Conservation (phyloP, 345 rosid genomes). For the Anacardium occidentale region DNA sequence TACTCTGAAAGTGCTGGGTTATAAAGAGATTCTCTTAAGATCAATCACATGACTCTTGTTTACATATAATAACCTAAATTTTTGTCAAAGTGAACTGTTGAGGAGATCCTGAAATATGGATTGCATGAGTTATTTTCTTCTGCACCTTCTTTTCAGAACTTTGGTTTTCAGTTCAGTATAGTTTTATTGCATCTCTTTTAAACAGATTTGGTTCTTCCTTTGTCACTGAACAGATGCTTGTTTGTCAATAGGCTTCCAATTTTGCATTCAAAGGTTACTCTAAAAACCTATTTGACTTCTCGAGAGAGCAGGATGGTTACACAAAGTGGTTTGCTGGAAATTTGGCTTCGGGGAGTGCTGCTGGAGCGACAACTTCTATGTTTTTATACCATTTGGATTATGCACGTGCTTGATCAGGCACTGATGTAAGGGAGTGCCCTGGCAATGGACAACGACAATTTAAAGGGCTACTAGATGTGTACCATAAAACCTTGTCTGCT, state of each 20-base stretch:
- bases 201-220: slow-evolving; percentile 9
- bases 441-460: slow-evolving; percentile 65
- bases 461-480: slow-evolving; percentile 79
- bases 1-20: not conserved
- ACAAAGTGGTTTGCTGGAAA: slow-evolving; percentile 82
- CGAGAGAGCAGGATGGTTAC: slow-evolving; percentile 89
- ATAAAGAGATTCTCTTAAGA: not conserved
- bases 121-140: not conserved
- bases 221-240: slow-evolving; percentile 52
- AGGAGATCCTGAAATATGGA: slow-evolving; percentile 6
- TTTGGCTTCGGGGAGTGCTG: slow-evolving; percentile 95
- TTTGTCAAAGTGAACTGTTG: slow-evolving; percentile 1
- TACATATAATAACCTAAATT: not conserved
- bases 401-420: slow-evolving; percentile 80
- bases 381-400: slow-evolving; percentile 90
- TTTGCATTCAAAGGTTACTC: slow-evolving; percentile 96
- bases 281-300: slow-evolving; percentile 66
- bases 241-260: slow-evolving; percentile 89
- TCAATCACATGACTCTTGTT: not conserved
- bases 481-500: slow-evolving; percentile 63
- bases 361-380: slow-evolving; percentile 84
- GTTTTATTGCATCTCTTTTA: slow-evolving; percentile 2
- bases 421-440: slow-evolving; percentile 65
- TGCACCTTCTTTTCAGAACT: not conserved
- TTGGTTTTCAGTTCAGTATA: not conserved